Evolutionary conservation across 2,329 filamentous ascomycete genomes (phyloP), one percentile per base, ranked within the genome.

Genomic region (Neonectria ditissima): DNA sequence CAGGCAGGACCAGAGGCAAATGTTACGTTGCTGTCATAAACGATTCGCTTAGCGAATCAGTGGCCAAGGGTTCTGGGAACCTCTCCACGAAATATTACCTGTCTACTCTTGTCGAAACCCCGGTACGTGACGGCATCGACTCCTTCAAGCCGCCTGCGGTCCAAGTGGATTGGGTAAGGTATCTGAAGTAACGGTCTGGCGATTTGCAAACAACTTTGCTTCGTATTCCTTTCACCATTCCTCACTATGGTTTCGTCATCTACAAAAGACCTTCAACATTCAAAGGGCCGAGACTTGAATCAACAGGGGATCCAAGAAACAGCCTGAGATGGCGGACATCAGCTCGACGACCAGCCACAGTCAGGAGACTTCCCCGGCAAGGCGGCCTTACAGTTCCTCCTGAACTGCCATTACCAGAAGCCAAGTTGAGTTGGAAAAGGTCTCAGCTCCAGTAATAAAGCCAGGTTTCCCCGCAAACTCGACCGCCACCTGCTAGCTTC

Each of bases 381-480:
- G 26, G n/a, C 37, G 37, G 37, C 20, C 48, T 39, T 30, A n/a
- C 45, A 9, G 5, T 37, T 22, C 26, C 20, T 52, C 45, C 50
- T 26, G 22, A 24, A 50, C 22, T 28, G 30, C n/a, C 26, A 28
- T 18, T 14, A 11, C 14, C n/a, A 13, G 16, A n/a, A 41, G 18
- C 20, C 16, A 34, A 53, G 54, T 37, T 45, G 37, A 24, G 32
- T 69, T 43, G 45, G 59, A 53, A 28, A 60, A 51, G 41, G 41
- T 28, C 48, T 61, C 50, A 64, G 63, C 65, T 69, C 66, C 68
- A 69, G 55, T 63, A 68, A 55, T 60, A 34, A 60, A 67, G 55
- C 70, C 69, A 73, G 70, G 67, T 68, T 73, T 73, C 70, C 70
- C 70, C 70, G 69, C 70, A 73, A 73, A 73, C 52, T 65, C 56